Base-by-base conservation (phyloP, 2,329 filamentous ascomycete genomes). In the Xenoacremonium recifei region DNA sequence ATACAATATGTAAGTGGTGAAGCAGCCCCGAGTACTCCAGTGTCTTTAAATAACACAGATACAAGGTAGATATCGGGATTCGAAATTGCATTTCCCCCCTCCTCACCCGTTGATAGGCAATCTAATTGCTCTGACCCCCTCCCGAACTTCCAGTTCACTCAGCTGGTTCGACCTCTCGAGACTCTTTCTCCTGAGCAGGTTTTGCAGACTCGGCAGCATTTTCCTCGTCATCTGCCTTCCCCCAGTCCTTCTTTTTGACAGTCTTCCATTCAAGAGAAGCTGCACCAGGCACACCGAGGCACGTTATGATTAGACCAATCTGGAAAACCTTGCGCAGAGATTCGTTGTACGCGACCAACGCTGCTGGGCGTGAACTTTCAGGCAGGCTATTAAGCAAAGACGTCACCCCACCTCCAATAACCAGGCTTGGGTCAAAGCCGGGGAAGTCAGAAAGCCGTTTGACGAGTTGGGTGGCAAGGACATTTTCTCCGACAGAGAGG, bases 401-500 rank as follows among this genome's bases (percentile, higher is more conserved):
- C 0, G 58, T 62, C 4, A 63, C 65, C 27, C 66, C 66, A 15
- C 23, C 15, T 4, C 18, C 7, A 3, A 12, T 29, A n/a, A 44
- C n/a, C 2, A 35, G 19, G 5, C 29, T 39, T 5, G 50, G 15
- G 21, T 55, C 37, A n/a, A 63, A 45, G 18, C 61, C 62, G 0
- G 55, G 49, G 3, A 72, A 35, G 2, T 41, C 48, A 3, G 50
- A 21, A 6, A 73, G 57, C 13, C 61, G 52, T 35, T 56, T 48
- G 17, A 69, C 39, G 2, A 75, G 65, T 50, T 69, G 58, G 39
- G 62, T 65, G 42, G 65, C 63, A 23, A 75, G 61, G 15, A 76
- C 60, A 46, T 71, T 74, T 50, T 73, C 65, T 2, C 64, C 71
- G n/a, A 75, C 65, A 0, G 66, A 65, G 27, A 70, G 54, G 46